phyloP scores from a whole-genome alignment of 768 basidiomycete species.

The Megacollybia marginata region DNA sequence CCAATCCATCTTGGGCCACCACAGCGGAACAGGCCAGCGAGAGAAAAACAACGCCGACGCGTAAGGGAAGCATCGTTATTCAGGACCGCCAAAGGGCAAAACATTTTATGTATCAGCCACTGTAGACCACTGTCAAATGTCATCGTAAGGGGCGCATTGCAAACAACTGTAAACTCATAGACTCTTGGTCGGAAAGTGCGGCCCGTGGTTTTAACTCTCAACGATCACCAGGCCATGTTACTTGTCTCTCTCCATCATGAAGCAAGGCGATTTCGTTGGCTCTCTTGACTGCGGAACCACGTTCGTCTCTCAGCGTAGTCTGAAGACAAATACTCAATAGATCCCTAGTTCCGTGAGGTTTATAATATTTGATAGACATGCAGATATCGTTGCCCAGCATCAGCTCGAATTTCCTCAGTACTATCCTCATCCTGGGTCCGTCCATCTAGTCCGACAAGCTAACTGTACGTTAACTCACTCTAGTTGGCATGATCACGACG shows the following conservation, averaged over 20 bases:
- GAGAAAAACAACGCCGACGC: too few relatives aligned
- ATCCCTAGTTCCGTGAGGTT: constrained; percentile 74
- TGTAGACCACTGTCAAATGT: too few relatives aligned
- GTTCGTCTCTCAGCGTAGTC: constrained; percentile 38
- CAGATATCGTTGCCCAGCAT: constrained; percentile 81
- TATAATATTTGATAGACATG: constrained; percentile 83
- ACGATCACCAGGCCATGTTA: too few relatives aligned
- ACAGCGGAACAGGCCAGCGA: too few relatives aligned
- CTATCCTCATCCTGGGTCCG: constrained; percentile 77
- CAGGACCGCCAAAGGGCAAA: too few relatives aligned
- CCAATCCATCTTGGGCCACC: too few relatives aligned
- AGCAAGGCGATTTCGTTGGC: constrained; percentile 79
- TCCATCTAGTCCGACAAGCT: neutral
- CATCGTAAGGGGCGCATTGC: too few relatives aligned
- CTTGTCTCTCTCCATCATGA: constrained; percentile 18
- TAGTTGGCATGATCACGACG: constrained; percentile 96
- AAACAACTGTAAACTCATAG: too few relatives aligned
- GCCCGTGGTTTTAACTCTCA: too few relatives aligned
- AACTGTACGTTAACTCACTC: constrained; percentile 3
- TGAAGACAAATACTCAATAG: neutral
- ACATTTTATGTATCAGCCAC: too few relatives aligned
- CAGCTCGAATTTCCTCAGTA: constrained; percentile 94
- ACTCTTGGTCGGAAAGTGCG: too few relatives aligned
- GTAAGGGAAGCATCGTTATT: too few relatives aligned
- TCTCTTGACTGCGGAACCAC: constrained; percentile 95